phyloP scores from a whole-genome alignment of 495 filamentous ascomycete genomes.

The Paragyromitra xinjiangensis region DNA sequence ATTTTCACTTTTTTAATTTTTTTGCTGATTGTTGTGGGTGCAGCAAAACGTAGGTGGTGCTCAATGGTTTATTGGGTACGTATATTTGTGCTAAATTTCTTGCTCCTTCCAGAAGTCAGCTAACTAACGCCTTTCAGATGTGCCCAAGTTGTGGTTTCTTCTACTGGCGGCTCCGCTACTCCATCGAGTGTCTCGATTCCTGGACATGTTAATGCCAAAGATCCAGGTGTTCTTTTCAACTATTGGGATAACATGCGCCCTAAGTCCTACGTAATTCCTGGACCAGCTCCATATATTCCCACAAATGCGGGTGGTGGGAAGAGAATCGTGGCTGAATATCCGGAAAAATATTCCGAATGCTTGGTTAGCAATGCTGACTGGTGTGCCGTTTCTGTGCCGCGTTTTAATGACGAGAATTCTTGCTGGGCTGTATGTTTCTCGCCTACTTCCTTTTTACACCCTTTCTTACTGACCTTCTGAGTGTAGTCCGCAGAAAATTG shows the following conservation, averaged over 20 bases:
- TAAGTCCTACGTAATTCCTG: conserved; percentile 67
- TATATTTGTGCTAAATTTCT: not conserved
- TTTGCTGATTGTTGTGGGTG: conserved; percentile 59
- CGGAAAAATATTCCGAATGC: conserved; percentile 61
- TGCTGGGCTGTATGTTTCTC: conserved; percentile 63
- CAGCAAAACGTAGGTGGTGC: conserved; percentile 60
- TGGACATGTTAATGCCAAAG: conserved; percentile 65
- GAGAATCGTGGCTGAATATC: conserved; percentile 19
- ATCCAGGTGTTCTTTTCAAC: conserved; percentile 69
- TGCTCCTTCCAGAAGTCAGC: not conserved
- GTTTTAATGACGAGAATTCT: conserved; percentile 64
- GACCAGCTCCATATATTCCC: conserved; percentile 65
- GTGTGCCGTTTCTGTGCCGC: conserved; percentile 69
- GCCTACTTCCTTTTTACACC: not conserved
- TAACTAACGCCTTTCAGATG: conserved; percentile 60
- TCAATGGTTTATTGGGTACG: conserved; percentile 56
- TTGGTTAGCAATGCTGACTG: conserved; percentile 75
- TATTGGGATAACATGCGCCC: conserved; percentile 63
- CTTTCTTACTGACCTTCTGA: not conserved
- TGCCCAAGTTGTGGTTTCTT: conserved; percentile 72
- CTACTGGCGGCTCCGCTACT: conserved; percentile 61
- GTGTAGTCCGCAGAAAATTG: conserved; percentile 60
- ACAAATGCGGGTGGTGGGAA: conserved; percentile 29
- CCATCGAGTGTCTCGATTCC: conserved; percentile 69
- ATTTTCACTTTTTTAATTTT: conserved; percentile 63